Evolutionary conservation across 345 rosid species (phyloP), one percentile per base, ranked within the genome.

Genomic region (Litchi chinensis): DNA sequence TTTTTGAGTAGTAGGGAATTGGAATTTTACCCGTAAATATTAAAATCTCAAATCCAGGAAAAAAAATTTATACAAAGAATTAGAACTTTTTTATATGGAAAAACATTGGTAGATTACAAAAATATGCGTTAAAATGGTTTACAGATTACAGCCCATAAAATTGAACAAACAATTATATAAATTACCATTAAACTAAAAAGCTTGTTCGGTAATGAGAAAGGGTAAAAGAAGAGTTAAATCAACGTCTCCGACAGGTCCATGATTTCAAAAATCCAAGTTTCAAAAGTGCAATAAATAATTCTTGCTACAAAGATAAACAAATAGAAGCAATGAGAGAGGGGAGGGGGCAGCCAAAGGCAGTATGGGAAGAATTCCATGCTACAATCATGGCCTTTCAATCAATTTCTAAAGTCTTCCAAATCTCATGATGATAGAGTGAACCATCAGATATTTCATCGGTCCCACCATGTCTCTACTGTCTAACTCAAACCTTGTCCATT

Each of bases 351-450:
- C 67, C 75, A 75, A 71, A 79, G 84, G 86, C 80, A 69, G 76
- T 64, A 77, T 81, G 73, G 64, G 84, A 87, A 86, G 96, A 94
- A 90, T 93, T 94, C 98, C 95, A 93, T 91, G 97, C 91, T 90
- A 85, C 75, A 88, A 95, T 95, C 86, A 95, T 95, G 87, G 91
- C 94, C 67, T 78, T 84, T 81, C 90, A 86, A 85, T 91, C 97
- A 89, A 87, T 76, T 88, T 82, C 83, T 83, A 81, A 86, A 83
- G 81, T 81, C 92, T 88, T 86, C 89, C 66, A 85, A 81, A 70
- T 80, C 75, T 89, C 86, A 93, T 94, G 84, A 93, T 94, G 94
- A 75, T 81, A 72, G 91, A 80, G 91, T 90, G 88, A 94, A 93
- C 88, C 91, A 86, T 86, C 90, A 76, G 83, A 89, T 89, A 82